Conservation (phyloP, 1,284 basidiomycete species). For the Sphagnurus paluster region DNA sequence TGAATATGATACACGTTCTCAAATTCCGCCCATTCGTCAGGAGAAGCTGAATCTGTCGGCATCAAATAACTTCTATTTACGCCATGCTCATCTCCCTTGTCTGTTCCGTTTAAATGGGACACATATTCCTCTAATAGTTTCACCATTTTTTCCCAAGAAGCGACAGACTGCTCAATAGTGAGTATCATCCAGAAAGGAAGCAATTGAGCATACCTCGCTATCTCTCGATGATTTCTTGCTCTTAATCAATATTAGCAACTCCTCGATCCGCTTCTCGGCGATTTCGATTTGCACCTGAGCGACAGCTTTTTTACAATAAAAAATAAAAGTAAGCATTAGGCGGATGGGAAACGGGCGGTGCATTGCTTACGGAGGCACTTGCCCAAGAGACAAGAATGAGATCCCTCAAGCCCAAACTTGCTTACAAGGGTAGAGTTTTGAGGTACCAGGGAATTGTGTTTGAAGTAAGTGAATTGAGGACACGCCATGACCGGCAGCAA, state of each 20-base stretch:
- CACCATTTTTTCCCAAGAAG: slow-evolving; percentile 51
- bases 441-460: slow-evolving; percentile 51
- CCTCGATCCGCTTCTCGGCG: slow-evolving; percentile 54
- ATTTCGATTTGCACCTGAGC: slow-evolving; percentile 71
- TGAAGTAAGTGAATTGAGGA: slow-evolving; percentile 85
- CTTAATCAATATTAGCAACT: slow-evolving; percentile 41
- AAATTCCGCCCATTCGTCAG: slow-evolving; percentile 81
- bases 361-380: slow-evolving; percentile 73
- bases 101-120: slow-evolving; percentile 49
- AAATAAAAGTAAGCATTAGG: neutral
- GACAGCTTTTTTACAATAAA: slow-evolving; percentile 46
- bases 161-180: slow-evolving; percentile 19
- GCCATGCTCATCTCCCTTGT: slow-evolving; percentile 33
- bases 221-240: slow-evolving; percentile 12
- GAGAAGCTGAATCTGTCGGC: slow-evolving; percentile 62
- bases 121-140: slow-evolving; percentile 63
- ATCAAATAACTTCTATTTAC: slow-evolving; percentile 54
- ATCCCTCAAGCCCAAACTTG: slow-evolving; percentile 89
- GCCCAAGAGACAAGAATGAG: slow-evolving; percentile 85
- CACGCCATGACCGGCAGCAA: slow-evolving; percentile 75
- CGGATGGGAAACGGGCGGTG: slow-evolving; percentile 15
- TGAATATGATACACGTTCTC: slow-evolving; percentile 92
- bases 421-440: slow-evolving; percentile 45
- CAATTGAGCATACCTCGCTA: slow-evolving; percentile 13
- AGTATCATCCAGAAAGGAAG: slow-evolving; percentile 3